Evolutionary conservation across 805 yeast species (phyloP).

Genomic region (Cyberlindnera lachancei): DNA sequence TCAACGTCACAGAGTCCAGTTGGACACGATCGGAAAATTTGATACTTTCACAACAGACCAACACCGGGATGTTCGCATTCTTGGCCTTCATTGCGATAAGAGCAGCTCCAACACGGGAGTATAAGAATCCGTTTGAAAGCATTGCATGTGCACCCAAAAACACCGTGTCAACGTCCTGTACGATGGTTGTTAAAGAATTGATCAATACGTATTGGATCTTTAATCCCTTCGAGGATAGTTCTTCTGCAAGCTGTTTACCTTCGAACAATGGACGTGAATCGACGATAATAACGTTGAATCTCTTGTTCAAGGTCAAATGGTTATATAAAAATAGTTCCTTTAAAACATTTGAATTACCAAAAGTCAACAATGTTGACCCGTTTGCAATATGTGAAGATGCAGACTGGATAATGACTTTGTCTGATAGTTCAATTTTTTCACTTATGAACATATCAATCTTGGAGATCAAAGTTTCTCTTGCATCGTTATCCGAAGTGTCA

Average conservation of each 20-base stretch:
- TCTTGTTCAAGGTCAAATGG: slow-evolving; percentile 48
- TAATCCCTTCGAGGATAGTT: slow-evolving; percentile 55
- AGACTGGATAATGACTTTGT: slow-evolving; percentile 68
- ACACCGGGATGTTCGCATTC: slow-evolving; percentile 82
- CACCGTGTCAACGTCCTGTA: slow-evolving; percentile 84
- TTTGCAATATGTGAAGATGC: slow-evolving; percentile 72
- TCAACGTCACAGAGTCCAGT: slow-evolving; percentile 89
- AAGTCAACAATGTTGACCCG: slow-evolving; percentile 77
- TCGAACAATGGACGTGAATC: slow-evolving; percentile 94
- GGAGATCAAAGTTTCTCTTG: slow-evolving; percentile 55
- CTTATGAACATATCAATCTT: slow-evolving; percentile 74
- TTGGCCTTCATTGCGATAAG: slow-evolving; percentile 87
- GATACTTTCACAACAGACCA: slow-evolving; percentile 91
- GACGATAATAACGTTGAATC: slow-evolving; percentile 77
- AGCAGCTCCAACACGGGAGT: slow-evolving; percentile 93
- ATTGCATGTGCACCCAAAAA: slow-evolving; percentile 96
- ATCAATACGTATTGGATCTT: slow-evolving; percentile 71
- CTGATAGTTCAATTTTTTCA: slow-evolving; percentile 82
- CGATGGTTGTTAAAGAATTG: slow-evolving; percentile 69
- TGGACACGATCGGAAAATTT: slow-evolving; percentile 94
- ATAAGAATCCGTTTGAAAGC: slow-evolving; percentile 88
- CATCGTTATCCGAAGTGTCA: slow-evolving; percentile 48
- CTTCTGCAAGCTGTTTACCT: slow-evolving; percentile 70
- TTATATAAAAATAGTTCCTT: slow-evolving; percentile 67
- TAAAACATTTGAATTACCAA: slow-evolving; percentile 82